A percentile compares a stretch with the other conserved stretches of the same genome.
These are phyloP conservation scores for Niveomyces coronatus DNA, from an alignment of 2,329 filamentous ascomycete species.

Conservation along the genomic window DNA sequence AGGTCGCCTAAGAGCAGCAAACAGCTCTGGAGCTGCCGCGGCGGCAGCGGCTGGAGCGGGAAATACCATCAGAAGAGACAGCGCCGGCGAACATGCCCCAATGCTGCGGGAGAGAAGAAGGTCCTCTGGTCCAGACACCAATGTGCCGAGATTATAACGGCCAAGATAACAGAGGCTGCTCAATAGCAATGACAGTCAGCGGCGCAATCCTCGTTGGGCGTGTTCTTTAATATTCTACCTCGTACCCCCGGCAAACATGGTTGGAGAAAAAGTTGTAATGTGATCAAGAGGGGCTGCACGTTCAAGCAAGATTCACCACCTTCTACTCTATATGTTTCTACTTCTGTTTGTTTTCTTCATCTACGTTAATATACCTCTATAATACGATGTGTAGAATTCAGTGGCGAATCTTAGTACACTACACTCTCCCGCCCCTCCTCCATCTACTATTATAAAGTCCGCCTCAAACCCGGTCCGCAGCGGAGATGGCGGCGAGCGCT, in stretches of 20 bases:
- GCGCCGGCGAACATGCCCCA: conserved; percentile 17
- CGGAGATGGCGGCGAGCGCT: not conserved
- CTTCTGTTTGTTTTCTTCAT: no score
- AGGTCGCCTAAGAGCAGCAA: conserved; percentile 28
- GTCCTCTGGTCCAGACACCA: conserved; percentile 27
- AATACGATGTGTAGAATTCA: no score
- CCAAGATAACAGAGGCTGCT: not conserved
- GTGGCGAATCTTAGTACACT: no score
- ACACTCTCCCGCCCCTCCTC: no score
- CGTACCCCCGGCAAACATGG: no score
- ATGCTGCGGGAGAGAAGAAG: conserved; percentile 25
- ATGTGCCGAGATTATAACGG: conserved; percentile 27
- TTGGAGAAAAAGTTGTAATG: no score
- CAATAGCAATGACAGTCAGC: no score
- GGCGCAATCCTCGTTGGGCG: not conserved
- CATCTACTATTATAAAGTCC: not conserved
- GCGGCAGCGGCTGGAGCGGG: conserved; percentile 6
- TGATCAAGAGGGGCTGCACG: no score
- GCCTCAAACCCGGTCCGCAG: conserved; percentile 4
- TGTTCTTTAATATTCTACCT: not conserved
- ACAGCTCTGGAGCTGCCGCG: conserved; percentile 19
- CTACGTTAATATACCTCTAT: no score
- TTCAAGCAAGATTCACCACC: no score
- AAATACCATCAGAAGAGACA: conserved; percentile 24
- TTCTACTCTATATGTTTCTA: no score